A percentile compares a stretch with the other conserved stretches of the same genome.
phyloP scores from a whole-genome alignment of 768 basidiomycete genomes.

The Lactarius psammicola region DNA sequence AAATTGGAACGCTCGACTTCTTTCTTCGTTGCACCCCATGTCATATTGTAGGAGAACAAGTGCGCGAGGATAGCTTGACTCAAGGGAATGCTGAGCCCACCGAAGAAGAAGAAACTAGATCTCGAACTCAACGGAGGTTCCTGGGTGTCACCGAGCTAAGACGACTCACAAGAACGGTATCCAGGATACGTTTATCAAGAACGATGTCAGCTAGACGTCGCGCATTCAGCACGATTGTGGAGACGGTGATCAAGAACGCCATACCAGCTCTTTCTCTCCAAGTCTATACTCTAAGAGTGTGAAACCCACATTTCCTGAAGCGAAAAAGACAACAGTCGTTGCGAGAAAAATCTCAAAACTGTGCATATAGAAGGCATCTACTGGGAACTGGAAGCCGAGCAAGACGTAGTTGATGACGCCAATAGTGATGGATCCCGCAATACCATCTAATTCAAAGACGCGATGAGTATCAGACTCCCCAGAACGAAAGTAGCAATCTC shows the following conservation, averaged over 20 bases:
- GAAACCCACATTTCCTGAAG: slow-evolving; percentile 68
- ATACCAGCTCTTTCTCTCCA: slow-evolving; percentile 41
- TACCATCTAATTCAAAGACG: slow-evolving; percentile 41
- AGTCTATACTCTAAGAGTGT: slow-evolving; percentile 71
- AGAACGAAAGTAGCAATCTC: slow-evolving; percentile 28
- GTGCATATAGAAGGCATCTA: slow-evolving; percentile 76
- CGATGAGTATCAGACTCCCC: neutral
- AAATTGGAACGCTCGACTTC: slow-evolving; percentile 88
- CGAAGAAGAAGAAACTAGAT: slow-evolving; percentile 73
- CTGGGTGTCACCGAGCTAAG: neutral
- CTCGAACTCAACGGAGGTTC: neutral
- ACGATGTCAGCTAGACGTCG: slow-evolving; percentile 29
- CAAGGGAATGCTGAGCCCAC: slow-evolving; percentile 71
- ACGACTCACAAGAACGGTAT: slow-evolving; percentile 42
- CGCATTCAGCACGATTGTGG: neutral
- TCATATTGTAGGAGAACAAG: slow-evolving; percentile 73
- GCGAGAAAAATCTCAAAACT: slow-evolving; percentile 81
- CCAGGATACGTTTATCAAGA: slow-evolving; percentile 39
- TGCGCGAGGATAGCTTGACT: slow-evolving; percentile 63
- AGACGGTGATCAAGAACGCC: neutral
- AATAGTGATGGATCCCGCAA: slow-evolving; percentile 66
- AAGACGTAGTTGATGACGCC: slow-evolving; percentile 70
- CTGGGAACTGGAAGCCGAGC: slow-evolving; percentile 68
- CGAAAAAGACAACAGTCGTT: slow-evolving; percentile 73
- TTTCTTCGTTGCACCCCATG: slow-evolving; percentile 79